phyloP scores from a whole-genome alignment of 1,139 yeast genomes.

The Lodderomyces orthopsilosis region DNA sequence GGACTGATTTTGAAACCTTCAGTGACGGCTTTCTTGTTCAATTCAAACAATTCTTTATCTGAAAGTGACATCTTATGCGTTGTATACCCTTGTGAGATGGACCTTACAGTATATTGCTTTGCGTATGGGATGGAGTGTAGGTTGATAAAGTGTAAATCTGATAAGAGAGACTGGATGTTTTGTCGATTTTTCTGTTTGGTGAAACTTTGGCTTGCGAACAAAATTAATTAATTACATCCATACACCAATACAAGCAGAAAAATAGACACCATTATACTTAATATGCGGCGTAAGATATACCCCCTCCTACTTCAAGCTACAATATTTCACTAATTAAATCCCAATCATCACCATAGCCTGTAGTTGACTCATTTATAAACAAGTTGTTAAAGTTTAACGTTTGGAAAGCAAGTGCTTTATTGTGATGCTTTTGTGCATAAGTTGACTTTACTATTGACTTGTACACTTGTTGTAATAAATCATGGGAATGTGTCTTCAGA shows the following conservation, averaged over 20 bases:
- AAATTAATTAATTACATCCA: background rate
- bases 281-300: too few species aligned
- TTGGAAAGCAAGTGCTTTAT: slow-evolving; percentile 17
- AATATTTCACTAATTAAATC: slow-evolving; percentile 38
- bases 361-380: slow-evolving; percentile 24
- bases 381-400: slow-evolving; percentile 24
- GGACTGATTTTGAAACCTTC: slow-evolving; percentile 90
- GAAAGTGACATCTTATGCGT: slow-evolving; percentile 32
- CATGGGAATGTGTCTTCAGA: slow-evolving; percentile 10
- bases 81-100: background rate
- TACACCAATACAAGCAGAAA: background rate
- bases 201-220: background rate
- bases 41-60: slow-evolving; percentile 63
- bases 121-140: background rate
- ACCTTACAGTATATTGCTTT: background rate
- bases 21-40: slow-evolving; percentile 88
- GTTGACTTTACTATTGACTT: slow-evolving; percentile 19
- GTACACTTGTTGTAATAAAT: slow-evolving; percentile 28
- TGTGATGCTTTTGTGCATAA: slow-evolving; percentile 8
- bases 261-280: background rate
- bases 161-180: background rate
- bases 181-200: background rate
- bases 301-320: background rate
- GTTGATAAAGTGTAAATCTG: background rate
- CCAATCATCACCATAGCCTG: slow-evolving; percentile 35